phyloP scores from a whole-genome alignment of 495 filamentous ascomycete genomes.

The Pyrenula massariospora region DNA sequence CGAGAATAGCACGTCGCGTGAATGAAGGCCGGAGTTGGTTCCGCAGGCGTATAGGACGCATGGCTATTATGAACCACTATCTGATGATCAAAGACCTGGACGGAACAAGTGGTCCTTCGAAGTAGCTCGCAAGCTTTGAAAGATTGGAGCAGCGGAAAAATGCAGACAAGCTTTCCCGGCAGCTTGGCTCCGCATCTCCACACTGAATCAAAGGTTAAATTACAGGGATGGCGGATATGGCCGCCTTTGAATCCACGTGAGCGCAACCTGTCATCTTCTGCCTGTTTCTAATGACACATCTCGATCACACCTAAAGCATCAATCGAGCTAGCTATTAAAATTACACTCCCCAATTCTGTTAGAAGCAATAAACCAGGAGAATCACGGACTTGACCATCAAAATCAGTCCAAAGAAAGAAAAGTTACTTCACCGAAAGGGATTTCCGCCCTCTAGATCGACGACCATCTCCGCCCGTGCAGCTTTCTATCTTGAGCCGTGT shows the following conservation, averaged over 20 bases:
- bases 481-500: neutral
- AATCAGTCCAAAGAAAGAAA: neutral
- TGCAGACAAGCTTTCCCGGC: neutral
- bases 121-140: neutral
- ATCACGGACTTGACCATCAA: neutral
- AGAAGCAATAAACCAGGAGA: neutral
- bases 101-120: neutral
- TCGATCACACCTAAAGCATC: constrained; percentile 7
- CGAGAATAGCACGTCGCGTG: too few species aligned
- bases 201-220: too few species aligned
- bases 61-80: neutral
- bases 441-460: neutral
- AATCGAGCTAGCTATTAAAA: neutral
- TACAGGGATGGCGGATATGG: neutral
- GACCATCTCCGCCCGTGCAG: neutral
- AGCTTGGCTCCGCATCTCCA: neutral
- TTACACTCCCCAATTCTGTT: neutral
- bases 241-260: neutral
- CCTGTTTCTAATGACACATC: neutral
- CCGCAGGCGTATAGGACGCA: neutral
- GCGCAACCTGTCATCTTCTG: neutral
- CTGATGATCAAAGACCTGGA: neutral
- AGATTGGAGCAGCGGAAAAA: neutral
- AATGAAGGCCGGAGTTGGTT: neutral
- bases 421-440: too few species aligned